Evolutionary conservation across 1,139 yeast genomes (phyloP).

Genomic region (Komagataea norvegica): DNA sequence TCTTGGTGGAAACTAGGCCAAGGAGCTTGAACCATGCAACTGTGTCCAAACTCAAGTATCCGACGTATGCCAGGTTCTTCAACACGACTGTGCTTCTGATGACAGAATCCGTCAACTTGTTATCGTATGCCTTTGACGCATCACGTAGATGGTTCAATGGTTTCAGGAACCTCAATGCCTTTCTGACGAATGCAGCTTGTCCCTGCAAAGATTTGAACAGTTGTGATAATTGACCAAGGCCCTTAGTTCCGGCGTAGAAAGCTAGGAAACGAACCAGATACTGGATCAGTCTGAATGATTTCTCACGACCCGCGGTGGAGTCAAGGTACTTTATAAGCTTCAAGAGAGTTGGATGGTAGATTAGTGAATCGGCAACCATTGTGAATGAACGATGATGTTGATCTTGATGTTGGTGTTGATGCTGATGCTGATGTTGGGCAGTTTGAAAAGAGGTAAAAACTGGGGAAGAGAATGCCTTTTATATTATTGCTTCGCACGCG

Average conservation of each 20-base stretch:
- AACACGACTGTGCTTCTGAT: slow-evolving; percentile 54
- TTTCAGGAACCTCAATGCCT: slow-evolving; percentile 80
- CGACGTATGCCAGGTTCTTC: slow-evolving; percentile 70
- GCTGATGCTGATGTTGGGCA: neutral
- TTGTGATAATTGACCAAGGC: slow-evolving; percentile 49
- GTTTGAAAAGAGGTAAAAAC: neutral
- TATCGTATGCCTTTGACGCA: slow-evolving; percentile 64
- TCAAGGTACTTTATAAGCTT: slow-evolving; percentile 64
- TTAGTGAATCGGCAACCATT: slow-evolving; percentile 64
- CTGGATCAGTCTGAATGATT: slow-evolving; percentile 74
- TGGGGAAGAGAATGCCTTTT: too few species aligned
- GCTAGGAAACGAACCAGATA: slow-evolving; percentile 73
- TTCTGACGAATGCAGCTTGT: slow-evolving; percentile 68
- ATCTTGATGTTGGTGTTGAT: too few species aligned
- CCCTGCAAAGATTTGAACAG: slow-evolving; percentile 49
- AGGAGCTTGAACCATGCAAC: slow-evolving; percentile 59
- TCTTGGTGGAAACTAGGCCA: slow-evolving; percentile 33
- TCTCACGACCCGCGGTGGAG: slow-evolving; percentile 71
- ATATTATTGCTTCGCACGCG: too few species aligned
- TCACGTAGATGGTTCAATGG: slow-evolving; percentile 72
- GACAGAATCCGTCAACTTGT: slow-evolving; percentile 65
- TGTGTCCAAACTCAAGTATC: slow-evolving; percentile 72
- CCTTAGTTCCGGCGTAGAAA: slow-evolving; percentile 57
- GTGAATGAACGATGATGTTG: too few species aligned
- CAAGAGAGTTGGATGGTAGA: slow-evolving; percentile 70